A percentile compares a stretch with the other conserved stretches of the same genome.
phyloP scores from a whole-genome alignment of 2,329 filamentous ascomycete species.

The Zymoseptoria crescenta region DNA sequence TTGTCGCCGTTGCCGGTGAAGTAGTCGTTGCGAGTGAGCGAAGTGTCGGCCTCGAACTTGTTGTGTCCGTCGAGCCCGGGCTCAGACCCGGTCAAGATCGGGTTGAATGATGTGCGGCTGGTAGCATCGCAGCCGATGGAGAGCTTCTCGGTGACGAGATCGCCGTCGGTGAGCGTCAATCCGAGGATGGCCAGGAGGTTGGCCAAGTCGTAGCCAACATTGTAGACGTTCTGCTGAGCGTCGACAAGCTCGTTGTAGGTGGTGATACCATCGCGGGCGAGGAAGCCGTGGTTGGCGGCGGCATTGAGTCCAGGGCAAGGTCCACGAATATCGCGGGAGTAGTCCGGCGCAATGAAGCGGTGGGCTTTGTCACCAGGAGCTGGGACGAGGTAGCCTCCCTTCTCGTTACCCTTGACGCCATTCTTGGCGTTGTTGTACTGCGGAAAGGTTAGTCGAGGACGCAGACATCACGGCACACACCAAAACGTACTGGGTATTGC shows the following conservation, averaged over 20 bases:
- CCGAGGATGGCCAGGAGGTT: conserved; percentile 34
- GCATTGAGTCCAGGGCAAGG: conserved; percentile 38
- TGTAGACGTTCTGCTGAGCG: conserved; percentile 41
- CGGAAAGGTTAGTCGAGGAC: neutral
- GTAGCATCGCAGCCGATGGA: conserved; percentile 42
- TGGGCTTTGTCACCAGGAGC: conserved; percentile 34
- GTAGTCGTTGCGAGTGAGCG: conserved; percentile 37
- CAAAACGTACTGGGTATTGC: conserved; percentile 24
- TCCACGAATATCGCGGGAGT: conserved; percentile 34
- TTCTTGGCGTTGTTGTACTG: conserved; percentile 37
- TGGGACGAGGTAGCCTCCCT: conserved; percentile 39
- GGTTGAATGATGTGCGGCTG: conserved; percentile 31
- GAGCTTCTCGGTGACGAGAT: conserved; percentile 36
- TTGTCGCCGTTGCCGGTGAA: conserved; percentile 30
- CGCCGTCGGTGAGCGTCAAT: conserved; percentile 34
- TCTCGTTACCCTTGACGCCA: conserved; percentile 34
- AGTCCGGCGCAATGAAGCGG: conserved; percentile 30
- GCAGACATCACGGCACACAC: neutral
- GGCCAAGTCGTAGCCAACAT: conserved; percentile 37
- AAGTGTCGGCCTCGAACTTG: conserved; percentile 36
- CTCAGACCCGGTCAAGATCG: conserved; percentile 31
- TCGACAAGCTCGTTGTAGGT: conserved; percentile 40
- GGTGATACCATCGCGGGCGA: conserved; percentile 37
- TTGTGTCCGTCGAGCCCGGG: conserved; percentile 39
- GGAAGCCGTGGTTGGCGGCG: conserved; percentile 39